Base-by-base conservation (phyloP, 176 grass and related monocot species). In the Oryza longistaminata region DNA sequence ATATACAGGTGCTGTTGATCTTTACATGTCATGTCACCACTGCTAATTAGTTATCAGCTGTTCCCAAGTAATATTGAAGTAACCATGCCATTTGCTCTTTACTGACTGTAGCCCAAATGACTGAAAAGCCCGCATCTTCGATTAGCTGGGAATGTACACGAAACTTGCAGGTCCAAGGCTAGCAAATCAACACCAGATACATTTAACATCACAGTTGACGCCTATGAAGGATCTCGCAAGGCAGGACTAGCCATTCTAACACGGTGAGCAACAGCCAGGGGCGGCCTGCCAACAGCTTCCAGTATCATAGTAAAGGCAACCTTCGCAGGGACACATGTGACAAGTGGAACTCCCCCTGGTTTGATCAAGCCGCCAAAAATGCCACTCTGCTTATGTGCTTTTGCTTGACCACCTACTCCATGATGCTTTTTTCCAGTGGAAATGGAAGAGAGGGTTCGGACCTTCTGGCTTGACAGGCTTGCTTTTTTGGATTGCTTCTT, bases 231-330 rank as follows among this genome's bases (percentile, higher is more conserved):
- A 87, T 92, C 81, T 64, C 79, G 86, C 65, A 88, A 73, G 13
- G 83, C 81, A 86, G 88, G 88, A 64, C 76, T 91, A 77, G 87
- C 68, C 90, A 95, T 90, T 91, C 89, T 77, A 83, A 87, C 76
- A 68, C 79, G 87, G 50, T 93, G 88, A 81, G 76, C 50, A 49
- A 64, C 68, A 52, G 74, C 69, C 48, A 82, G 40, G 75, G 87
- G 90, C 82, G 91, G 77, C 88, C 91, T 95, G 22, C 96, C 91
- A 68, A 99, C 76, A 78, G 91, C 93, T 92, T 99, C 96, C 88
- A 93, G 65, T 87, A 99, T 99, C 88, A 93, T 99, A 75, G 91
- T 99, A 77, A 94, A 99, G 61, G 87, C 96, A 77, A 99, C 88
- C 90, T 96, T 99, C 33, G 89, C 73, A 34, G 96, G 96, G 68